These are phyloP conservation scores for Huntiella bhutanensis DNA, from an alignment of 2,329 filamentous ascomycete genomes.

Conservation along the genomic window DNA sequence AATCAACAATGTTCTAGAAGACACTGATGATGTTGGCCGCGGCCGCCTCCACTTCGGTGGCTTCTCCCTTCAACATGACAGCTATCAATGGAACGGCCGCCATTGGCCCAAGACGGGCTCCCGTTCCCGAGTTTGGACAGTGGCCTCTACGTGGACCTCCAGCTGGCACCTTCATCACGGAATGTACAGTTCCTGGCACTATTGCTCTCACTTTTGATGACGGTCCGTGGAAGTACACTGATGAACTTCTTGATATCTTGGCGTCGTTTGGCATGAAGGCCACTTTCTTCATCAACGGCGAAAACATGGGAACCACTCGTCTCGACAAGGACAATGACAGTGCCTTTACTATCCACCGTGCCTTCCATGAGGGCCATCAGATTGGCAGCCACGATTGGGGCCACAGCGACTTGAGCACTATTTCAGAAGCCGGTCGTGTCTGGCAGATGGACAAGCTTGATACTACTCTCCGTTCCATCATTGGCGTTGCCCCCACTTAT, in stretches of 20 bases:
- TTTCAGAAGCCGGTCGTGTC: constrained; percentile 18
- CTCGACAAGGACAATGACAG: constrained; percentile 12
- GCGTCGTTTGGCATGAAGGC: constrained; percentile 18
- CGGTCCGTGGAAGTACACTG: constrained; percentile 25
- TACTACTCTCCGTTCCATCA: constrained; percentile 24
- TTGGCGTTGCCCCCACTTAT: constrained; percentile 24
- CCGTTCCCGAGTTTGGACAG: not conserved
- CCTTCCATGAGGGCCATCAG: constrained; percentile 37
- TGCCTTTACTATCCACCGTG: constrained; percentile 21
- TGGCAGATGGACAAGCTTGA: constrained; percentile 27
- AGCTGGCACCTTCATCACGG: constrained; percentile 9
- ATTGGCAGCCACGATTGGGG: constrained; percentile 36
- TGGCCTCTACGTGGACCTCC: constrained; percentile 3
- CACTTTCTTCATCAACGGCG: constrained; percentile 22
- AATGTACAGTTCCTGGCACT: constrained; percentile 19
- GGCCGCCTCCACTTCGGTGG: not conserved
- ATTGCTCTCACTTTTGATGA: constrained; percentile 30
- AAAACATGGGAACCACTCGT: constrained; percentile 18
- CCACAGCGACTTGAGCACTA: constrained; percentile 23
- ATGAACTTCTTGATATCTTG: constrained; percentile 22
- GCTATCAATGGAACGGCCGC: not conserved
- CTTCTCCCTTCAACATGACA: not conserved
- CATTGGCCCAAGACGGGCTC: not conserved
- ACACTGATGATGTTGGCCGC: not conserved
- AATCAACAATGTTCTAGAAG: constrained; percentile 1